Evolutionary conservation across 352 stramenopile genomes (phyloP), one percentile per base, ranked within the genome.

Genomic region (Phytophthora colocasiae): DNA sequence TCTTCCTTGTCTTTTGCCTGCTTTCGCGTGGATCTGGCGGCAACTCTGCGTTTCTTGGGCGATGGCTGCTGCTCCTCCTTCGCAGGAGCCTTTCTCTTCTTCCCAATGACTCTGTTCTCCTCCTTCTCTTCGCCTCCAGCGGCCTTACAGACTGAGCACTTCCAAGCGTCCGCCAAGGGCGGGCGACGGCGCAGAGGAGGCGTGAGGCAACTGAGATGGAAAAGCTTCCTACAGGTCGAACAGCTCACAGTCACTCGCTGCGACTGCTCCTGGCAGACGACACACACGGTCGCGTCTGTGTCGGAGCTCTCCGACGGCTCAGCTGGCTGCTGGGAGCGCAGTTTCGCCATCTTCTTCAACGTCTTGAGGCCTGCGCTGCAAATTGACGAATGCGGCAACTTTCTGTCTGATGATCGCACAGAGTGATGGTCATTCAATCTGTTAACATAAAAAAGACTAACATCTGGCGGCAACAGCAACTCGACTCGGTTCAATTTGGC

Each of bases 121-220:
- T 56, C 53, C 36, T 45, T 38, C 19, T 47, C 62, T 2, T 22
- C 11, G 12, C 11, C 55, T 7, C 6, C 31, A 24, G 6, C 32
- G 3, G 11, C 41, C 29, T 50, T 55, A 34, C 83, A 92, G 17
- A 45, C 36, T 8, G 51, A 19, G 48, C 85, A 93, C 27, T 65
- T 50, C 85, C 82, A 92, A 1, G 53, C 56, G 29, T 75, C 66
- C 15, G 46, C 69, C 34, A 74, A 45, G 50, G 57, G 59, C 8
- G 83, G 82, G 0, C 80, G 78, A 1, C 81, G 81, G 44, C 73
- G 75, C 39, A 90, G 63, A 38, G 77, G 72, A 47, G 85, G 85
- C 24, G 53, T 51, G n/a, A 81, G 69, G 61, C 85, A 94, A 11
- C 66, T 36, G 62, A 94, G 56, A 36, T 93, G 85, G 63, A 80